Base-by-base conservation (phyloP, 2,329 filamentous ascomycete genomes). In the Pseudogymnoascus pannorum region DNA sequence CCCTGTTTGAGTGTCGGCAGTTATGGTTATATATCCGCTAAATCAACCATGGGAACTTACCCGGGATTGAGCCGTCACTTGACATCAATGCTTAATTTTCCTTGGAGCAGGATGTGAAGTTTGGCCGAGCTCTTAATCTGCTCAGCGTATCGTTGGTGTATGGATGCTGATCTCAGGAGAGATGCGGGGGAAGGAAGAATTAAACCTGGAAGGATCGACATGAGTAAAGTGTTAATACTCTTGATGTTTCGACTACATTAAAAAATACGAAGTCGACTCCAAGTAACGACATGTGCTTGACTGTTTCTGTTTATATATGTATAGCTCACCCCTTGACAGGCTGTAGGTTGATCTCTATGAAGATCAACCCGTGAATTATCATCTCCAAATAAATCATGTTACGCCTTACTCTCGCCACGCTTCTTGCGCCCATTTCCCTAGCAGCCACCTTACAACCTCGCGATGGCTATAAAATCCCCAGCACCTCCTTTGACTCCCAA, bases 401-500 rank as follows among this genome's bases (percentile, higher is more conserved):
- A 48, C 22, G 42, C 22, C 42, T 48, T 5, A 29, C 42, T 2
- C 14, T 48, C 42, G 14, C 42, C 14, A 14, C 42, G 22, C 42
- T 48, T 5, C 42, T 48, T 8, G 22, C 16, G 8, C 42, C 42
- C 8, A 3, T 29, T 5, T 48, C 42, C 7, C 11, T 26, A 9
- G 42, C 22, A 11, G 22, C 42, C 22, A 16, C 42, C 7, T 5
- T 48, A 26, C 11, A 8, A 11, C 42, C 42, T 11, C 42, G 42
- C 42, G 42, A 48, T 48, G 42, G 42, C 7, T 48, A 26, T 16
- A 48, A 48, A 48, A 77, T 77, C 62, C 75, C 75, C 1, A 69
- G 61, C 8, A 73, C 72, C 11, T 74, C 71, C 62, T 77, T 77
- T 67, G 68, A 73, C 66, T 73, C 72, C 0, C 72, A 73, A 60